Evolutionary conservation across 2,329 filamentous ascomycete genomes (phyloP).

Genomic region (Fusarium torulosum): DNA sequence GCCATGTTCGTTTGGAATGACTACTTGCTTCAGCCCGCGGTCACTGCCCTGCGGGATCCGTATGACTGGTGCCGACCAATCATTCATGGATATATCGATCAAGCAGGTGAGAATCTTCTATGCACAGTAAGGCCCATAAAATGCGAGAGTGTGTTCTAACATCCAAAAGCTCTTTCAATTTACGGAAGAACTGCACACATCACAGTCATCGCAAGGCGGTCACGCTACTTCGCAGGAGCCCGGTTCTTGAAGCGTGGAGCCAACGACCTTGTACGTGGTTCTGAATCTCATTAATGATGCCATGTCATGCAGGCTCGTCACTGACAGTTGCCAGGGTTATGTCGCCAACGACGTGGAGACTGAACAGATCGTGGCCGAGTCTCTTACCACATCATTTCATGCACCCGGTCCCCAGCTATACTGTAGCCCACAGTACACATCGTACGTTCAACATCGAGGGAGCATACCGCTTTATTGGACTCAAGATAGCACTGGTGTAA

Average conservation of each 20-base stretch:
- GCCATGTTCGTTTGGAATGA: conserved; percentile 99
- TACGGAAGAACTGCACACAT: conserved; percentile 93
- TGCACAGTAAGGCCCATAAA: neutral
- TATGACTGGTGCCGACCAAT: conserved; percentile 98
- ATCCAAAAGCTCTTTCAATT: conserved; percentile 72
- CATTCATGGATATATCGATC: conserved; percentile 96
- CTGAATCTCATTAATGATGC: neutral
- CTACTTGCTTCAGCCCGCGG: conserved; percentile 84
- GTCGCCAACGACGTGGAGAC: conserved; percentile 99
- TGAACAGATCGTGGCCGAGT: conserved; percentile 97
- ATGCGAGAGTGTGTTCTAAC: conserved; percentile 7
- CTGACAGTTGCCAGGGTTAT: conserved; percentile 70
- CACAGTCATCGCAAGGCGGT: conserved; percentile 91
- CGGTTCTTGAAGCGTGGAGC: conserved; percentile 94
- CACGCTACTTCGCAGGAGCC: conserved; percentile 92
- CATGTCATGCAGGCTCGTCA: neutral
- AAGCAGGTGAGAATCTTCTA: conserved; percentile 66
- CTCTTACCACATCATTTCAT: conserved; percentile 94
- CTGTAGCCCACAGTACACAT: conserved; percentile 91
- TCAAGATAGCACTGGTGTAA: conserved; percentile 94
- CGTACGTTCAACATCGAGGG: conserved; percentile 95
- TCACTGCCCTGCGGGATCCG: conserved; percentile 77
- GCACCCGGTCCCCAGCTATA: conserved; percentile 87
- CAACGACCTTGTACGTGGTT: conserved; percentile 76
- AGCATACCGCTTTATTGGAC: conserved; percentile 98